These are phyloP conservation scores for Paraconiothyrium brasiliense DNA, from an alignment of 2,329 filamentous ascomycete species.

Conservation along the genomic window DNA sequence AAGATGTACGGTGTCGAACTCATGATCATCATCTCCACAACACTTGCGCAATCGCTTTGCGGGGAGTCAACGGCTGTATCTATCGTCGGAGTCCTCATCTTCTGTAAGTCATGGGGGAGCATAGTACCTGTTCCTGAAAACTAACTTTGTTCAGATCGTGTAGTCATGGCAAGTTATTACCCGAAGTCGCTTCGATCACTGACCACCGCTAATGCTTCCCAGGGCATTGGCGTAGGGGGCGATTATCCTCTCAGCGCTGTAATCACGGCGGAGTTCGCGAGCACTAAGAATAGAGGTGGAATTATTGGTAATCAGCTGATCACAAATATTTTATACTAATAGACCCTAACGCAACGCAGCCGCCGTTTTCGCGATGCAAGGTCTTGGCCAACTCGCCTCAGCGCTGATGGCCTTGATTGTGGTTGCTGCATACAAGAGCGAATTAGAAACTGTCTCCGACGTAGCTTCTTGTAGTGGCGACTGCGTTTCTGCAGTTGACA, in stretches of 20 bases:
- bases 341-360: constrained; percentile 56
- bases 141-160: constrained; percentile 31
- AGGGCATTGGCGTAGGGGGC: constrained; percentile 45
- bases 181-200: background rate
- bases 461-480: constrained; percentile 67
- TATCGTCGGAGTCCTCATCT: constrained; percentile 51
- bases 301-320: constrained; percentile 67
- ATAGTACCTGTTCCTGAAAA: no score
- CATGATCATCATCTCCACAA: constrained; percentile 52
- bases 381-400: constrained; percentile 79
- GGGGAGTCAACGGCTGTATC: constrained; percentile 46
- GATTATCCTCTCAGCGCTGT: constrained; percentile 77
- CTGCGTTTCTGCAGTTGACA: constrained; percentile 79
- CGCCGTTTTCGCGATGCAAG: constrained; percentile 87
- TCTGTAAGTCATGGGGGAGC: constrained; percentile 28
- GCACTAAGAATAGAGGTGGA: constrained; percentile 83
- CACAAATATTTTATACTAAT: background rate
- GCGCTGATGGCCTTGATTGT: constrained; percentile 80
- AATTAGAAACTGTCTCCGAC: constrained; percentile 62
- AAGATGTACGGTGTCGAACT: constrained; percentile 76
- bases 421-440: constrained; percentile 74
- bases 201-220: background rate
- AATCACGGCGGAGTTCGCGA: constrained; percentile 88
- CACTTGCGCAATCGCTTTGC: constrained; percentile 50
- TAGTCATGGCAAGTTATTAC: constrained; percentile 40